These are phyloP conservation scores for Pleurotus tuber-regium DNA, from an alignment of 768 basidiomycete species.

Conservation along the genomic window DNA sequence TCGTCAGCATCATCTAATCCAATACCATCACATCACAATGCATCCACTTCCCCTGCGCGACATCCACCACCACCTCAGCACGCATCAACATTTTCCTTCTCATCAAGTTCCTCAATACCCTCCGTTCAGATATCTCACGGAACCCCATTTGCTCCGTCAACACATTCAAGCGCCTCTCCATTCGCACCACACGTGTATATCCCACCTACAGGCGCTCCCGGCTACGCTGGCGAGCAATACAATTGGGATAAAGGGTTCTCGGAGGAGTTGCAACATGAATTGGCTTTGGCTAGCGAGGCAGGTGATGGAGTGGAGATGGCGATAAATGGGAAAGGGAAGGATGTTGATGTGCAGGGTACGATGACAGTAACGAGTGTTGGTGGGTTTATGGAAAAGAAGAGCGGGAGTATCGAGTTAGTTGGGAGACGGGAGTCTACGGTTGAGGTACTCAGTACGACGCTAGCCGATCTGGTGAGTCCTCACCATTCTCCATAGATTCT, in stretches of 20 bases:
- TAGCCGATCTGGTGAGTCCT: conserved; percentile 60
- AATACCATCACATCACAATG: conserved; percentile 13
- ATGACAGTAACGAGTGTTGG: conserved; percentile 28
- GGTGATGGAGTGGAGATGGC: conserved; percentile 8
- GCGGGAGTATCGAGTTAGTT: conserved; percentile 43
- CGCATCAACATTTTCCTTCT: neutral
- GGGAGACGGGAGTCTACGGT: conserved; percentile 58
- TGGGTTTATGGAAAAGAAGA: conserved; percentile 49
- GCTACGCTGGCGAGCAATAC: conserved; percentile 62
- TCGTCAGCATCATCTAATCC: conserved; percentile 1
- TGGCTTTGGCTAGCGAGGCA: conserved; percentile 15
- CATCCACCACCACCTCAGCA: conserved; percentile 14
- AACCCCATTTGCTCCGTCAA: conserved; percentile 47
- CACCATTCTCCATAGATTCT: neutral
- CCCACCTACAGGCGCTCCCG: conserved; percentile 68
- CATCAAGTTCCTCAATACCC: conserved; percentile 1
- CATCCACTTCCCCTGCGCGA: conserved; percentile 15
- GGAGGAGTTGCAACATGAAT: conserved; percentile 41
- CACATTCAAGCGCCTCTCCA: conserved; percentile 30
- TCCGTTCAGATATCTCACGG: conserved; percentile 30
- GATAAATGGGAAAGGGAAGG: conserved; percentile 10
- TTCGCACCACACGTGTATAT: conserved; percentile 41
- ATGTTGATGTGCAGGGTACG: conserved; percentile 6
- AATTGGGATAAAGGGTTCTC: conserved; percentile 71
- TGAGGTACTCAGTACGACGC: conserved; percentile 44